Base-by-base conservation (phyloP, 2,329 filamentous ascomycete species). In the Madurella mycetomatis region DNA sequence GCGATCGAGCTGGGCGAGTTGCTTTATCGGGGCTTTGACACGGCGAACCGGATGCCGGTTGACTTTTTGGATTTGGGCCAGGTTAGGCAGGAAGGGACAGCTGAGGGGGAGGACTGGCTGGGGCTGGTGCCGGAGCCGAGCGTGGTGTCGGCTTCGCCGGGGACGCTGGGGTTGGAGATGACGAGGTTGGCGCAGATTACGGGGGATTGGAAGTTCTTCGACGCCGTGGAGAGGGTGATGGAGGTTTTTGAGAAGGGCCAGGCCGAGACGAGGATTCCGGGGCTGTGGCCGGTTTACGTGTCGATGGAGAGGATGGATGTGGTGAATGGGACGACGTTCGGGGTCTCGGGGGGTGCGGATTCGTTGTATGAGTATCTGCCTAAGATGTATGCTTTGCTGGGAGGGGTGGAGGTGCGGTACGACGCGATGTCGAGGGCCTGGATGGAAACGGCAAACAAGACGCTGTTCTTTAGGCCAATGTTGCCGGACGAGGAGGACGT, bases 131-230 rank as follows among this genome's bases (percentile, higher is more conserved):
- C 72, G 0, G 73, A 76, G 54, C 16, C 31, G 1, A 61, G 54
- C 1, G 74, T 78, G n/a, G 72, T 72, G 2, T 69, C 68, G 1
- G 75, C 75, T 17, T 73, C 72, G 9, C 72, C 72, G 9, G 86
- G 87, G 19, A 87, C 85, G 11, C 73, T 91, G 49, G 82, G 81
- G 9, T 69, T 92, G 53, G 88, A 92, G 65, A 87, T 91, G 64
- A 89, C 85, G 3, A 76, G 87, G 4, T 73, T 92, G 41, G 82
- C 83, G 11, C 87, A 90, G 68, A 72, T 92, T 54, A 90, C 87
- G 0, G 82, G 81, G 48, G 77, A 90, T 55, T 70, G 79, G 52
- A 89, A 86, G 66, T 91, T 88, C 70, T 90, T 87, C 67, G 86
- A 90, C 68, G 87, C 86, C 4, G 80, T 88, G 51, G 83, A 86